Evolutionary conservation across 176 grass and related monocot species (phyloP), one percentile per base, ranked within the genome.

Genomic region (Miscanthus lutarioriparius): DNA sequence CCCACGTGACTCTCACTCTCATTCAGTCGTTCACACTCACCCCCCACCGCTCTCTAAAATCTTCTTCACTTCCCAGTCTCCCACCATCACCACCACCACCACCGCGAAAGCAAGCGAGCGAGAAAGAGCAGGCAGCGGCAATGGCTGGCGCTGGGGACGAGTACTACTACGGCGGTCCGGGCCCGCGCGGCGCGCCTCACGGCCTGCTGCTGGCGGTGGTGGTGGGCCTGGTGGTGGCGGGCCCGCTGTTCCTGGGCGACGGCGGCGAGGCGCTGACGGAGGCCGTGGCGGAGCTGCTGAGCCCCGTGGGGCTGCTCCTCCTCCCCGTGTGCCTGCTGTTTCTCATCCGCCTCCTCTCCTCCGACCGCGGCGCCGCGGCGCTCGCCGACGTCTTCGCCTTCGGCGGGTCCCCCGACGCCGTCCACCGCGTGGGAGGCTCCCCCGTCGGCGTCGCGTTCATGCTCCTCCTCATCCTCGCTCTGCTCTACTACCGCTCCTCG

Each of bases 321-420:
- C 89, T 94, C 78, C 89, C 92, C 62, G 78, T 94, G 0, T 10
- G 63, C 37, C 92, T 94, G 13, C 70, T 94, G 14, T 76, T 94
- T 56, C 44, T 91, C 26, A 94, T 94, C 89, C 81, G 87, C 78
- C 61, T 94, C 79, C 87, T 94, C 74, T 92, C 89, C 81, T 94
- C 92, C 78, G 87, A 94, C 78, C 92, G 87, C 23, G 92, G 87
- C 70, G 84, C 87, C 69, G 70, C 88, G 3, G 78, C 90, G 27
- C 85, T 84, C n/a, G 72, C 85, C 27, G 82, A 89, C 82, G 85
- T 83, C 45, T 88, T 88, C 86, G 64, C 90, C 2, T 85, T 88
- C 82, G 86, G 82, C 78, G 89, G 87, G 14, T 94, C 92, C 19
- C 92, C 87, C 36, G 90, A 94, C 89, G 88, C 92, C 85, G 83